Evolutionary conservation across 108 stramenopile genomes (phyloP).

Genomic region (Schizochytrium sp.): DNA sequence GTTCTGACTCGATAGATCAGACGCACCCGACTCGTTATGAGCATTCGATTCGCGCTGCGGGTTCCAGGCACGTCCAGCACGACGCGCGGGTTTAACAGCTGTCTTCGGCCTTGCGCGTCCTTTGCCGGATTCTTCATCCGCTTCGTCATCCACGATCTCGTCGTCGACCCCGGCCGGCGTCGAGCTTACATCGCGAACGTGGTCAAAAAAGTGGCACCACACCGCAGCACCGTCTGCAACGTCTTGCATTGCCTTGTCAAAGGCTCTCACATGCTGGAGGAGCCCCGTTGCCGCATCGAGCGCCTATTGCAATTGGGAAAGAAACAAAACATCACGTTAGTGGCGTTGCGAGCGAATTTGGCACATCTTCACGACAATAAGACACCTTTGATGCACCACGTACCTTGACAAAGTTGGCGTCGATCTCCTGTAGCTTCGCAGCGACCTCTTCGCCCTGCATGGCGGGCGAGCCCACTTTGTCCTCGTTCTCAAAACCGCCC

Average conservation of each 20-base stretch:
- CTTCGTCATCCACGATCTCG: too few relatives aligned
- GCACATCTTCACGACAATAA: too few relatives aligned
- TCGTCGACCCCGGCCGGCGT: too few relatives aligned
- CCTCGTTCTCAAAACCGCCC: too few relatives aligned
- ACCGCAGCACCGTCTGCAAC: not conserved
- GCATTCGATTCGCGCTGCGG: too few relatives aligned
- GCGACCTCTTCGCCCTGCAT: not conserved
- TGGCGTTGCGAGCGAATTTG: too few relatives aligned
- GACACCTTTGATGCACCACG: not conserved
- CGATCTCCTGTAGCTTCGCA: not conserved
- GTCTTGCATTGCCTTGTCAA: not conserved
- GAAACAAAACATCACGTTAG: not conserved
- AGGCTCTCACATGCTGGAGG: not conserved
- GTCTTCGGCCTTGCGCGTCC: not conserved
- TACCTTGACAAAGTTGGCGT: conserved; percentile 8
- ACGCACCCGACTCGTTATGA: not conserved
- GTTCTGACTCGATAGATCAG: not conserved
- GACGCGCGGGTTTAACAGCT: not conserved
- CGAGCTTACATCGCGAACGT: not conserved
- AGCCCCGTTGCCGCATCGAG: not conserved
- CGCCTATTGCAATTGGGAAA: not conserved
- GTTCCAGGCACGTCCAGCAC: not conserved
- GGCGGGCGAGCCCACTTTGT: not conserved
- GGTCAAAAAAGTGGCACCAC: not conserved
- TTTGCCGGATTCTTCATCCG: too few relatives aligned